phyloP scores from a whole-genome alignment of 2,329 filamentous ascomycete genomes.

The Fusarium heterosporum region DNA sequence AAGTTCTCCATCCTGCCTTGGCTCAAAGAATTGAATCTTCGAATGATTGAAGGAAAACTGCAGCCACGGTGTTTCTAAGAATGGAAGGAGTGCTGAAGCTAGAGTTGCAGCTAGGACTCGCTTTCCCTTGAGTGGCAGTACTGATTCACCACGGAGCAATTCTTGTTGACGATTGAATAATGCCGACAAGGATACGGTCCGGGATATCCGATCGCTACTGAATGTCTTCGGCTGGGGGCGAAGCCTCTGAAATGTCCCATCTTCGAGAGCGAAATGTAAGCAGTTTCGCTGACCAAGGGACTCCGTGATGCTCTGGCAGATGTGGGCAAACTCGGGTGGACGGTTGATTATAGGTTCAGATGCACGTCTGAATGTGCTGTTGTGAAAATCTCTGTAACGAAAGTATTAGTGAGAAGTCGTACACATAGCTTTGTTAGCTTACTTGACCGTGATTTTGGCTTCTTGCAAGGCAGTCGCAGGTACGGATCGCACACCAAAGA shows the following conservation, averaged over 20 bases:
- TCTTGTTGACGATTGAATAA: slow-evolving; percentile 4
- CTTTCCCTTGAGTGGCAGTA: slow-evolving; percentile 4
- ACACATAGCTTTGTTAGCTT: background rate
- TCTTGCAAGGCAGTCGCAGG: background rate
- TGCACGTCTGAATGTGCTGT: background rate
- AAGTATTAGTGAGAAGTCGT: background rate
- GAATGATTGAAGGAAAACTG: slow-evolving; percentile 2
- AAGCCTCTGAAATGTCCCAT: background rate
- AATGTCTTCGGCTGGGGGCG: background rate
- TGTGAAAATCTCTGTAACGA: background rate
- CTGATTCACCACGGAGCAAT: background rate
- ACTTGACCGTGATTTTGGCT: slow-evolving; percentile 8
- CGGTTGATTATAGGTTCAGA: background rate
- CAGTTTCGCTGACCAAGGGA: slow-evolving; percentile 4
- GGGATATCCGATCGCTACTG: background rate
- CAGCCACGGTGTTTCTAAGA: slow-evolving; percentile 2
- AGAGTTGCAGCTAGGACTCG: background rate
- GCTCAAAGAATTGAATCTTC: slow-evolving; percentile 6
- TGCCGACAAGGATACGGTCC: background rate
- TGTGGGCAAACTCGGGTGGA: background rate
- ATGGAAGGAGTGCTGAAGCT: slow-evolving; percentile 1
- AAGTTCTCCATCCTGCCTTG: background rate
- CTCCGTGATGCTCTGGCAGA: slow-evolving; percentile 1
- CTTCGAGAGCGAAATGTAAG: background rate
- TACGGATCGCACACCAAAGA: background rate